Conservation (phyloP, 1,284 basidiomycete genomes). For the Acaromyces ingoldii region DNA sequence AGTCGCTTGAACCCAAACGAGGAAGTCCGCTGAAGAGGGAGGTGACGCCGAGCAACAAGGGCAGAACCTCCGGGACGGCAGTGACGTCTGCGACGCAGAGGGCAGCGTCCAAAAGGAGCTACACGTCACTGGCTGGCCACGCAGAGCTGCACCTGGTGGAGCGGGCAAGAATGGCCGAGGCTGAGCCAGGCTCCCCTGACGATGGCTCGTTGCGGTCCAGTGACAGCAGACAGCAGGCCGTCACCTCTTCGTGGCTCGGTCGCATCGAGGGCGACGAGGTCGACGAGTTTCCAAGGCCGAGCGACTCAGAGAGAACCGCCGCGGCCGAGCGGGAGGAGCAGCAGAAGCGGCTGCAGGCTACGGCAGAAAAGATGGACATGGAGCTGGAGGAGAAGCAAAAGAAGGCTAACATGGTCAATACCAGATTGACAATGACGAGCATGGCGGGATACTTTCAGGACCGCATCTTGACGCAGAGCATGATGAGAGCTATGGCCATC, state of each 20-base stretch:
- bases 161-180: slow-evolving; percentile 37
- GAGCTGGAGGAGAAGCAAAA: slow-evolving; percentile 17
- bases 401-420: slow-evolving; percentile 61
- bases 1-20: slow-evolving; percentile 13
- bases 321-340: slow-evolving; percentile 21
- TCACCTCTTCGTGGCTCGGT: slow-evolving; percentile 14
- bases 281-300: neutral
- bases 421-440: slow-evolving; percentile 89
- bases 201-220: neutral
- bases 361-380: slow-evolving; percentile 22
- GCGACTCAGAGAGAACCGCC: slow-evolving; percentile 5
- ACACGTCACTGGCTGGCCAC: slow-evolving; percentile 30
- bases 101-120: slow-evolving; percentile 14
- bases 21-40: slow-evolving; percentile 12
- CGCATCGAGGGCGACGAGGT: slow-evolving; percentile 11
- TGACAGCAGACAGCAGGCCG: slow-evolving; percentile 13
- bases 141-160: slow-evolving; percentile 42
- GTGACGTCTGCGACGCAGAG: neutral
- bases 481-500: slow-evolving; percentile 95
- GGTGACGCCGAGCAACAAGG: neutral
- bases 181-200: slow-evolving; percentile 26
- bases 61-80: neutral
- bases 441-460: slow-evolving; percentile 63
- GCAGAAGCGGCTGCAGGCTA: slow-evolving; percentile 20
- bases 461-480: slow-evolving; percentile 39